Base-by-base conservation (phyloP, 495 filamentous ascomycete species). In the Hyaloscypha variabilis region DNA sequence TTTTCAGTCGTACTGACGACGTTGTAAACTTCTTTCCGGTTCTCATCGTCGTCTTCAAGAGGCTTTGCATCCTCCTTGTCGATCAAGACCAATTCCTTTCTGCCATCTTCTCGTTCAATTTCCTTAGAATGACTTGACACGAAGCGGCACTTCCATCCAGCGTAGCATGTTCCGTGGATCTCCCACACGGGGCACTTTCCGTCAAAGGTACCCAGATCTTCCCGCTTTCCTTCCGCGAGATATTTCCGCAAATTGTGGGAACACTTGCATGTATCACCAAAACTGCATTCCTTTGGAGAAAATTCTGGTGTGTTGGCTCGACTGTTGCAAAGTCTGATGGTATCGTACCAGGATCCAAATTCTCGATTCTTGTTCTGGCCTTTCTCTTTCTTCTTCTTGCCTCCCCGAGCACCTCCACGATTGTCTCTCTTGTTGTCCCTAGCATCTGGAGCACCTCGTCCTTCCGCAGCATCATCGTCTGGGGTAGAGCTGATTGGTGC, bases 121-220 rank as follows among this genome's bases (percentile, higher is more conserved):
- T 97, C 92, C 58, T 86, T 81, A 65, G 89, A 91, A 74, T 99
- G 95, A 42, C 90, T 92, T 58, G 81, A 81, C 19, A 91, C 88
- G 71, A 96, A 93, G 14, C 94, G 91, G 74, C 95, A 99, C 71
- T 90, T 96, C 93, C 94, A 99, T 2, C 95, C 95, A 19, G 87
- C 83, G 58, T 79, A 77, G 70, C 95, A 99, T 68, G 79, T 85
- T 34, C 95, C 96, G 28, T 85, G 81, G 10, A 79, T 82, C 69
- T 93, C 88, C 77, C 83, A 97, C 17, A 94, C 82, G 0, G 94
- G 93, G 73, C 95, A 99, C 25, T 88, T 75, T 0, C 91, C 89
- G 60, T 78, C 79, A 65, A 96, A 87, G 0, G 90, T 91, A 0
- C 80, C 81, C 11, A 98, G 81, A 69, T 97, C 92, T 57, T 85